Conservation (phyloP, 1,284 basidiomycete species). For the Cutaneotrichosporon dermatis region DNA sequence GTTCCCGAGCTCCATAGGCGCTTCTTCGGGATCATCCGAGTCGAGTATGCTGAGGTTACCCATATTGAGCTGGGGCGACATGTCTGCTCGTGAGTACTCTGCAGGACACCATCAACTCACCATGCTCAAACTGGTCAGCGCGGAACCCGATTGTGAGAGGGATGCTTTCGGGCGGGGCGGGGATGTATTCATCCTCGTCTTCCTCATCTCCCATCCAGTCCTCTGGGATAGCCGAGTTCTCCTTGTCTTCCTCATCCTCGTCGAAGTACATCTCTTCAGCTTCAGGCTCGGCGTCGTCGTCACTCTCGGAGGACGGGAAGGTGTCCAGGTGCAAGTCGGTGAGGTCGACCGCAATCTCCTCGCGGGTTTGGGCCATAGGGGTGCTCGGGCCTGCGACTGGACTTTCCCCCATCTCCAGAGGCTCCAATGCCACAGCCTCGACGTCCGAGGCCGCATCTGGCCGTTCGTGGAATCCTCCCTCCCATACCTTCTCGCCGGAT, state of each 20-base stretch:
- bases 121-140: constrained; percentile 5
- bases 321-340: constrained; percentile 14
- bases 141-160: constrained; percentile 14
- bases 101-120: constrained; percentile 4
- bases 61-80: constrained; percentile 30
- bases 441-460: background rate
- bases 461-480: constrained; percentile 20
- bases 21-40: constrained; percentile 37
- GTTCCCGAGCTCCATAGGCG: constrained; percentile 9
- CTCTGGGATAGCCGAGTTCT: constrained; percentile 29
- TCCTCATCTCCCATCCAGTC: constrained; percentile 7
- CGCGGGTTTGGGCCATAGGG: background rate
- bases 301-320: background rate
- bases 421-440: no score
- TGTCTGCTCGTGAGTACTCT: constrained; percentile 6
- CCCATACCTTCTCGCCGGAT: constrained; percentile 18
- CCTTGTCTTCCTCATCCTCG: constrained; percentile 38
- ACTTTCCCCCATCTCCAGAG: no score
- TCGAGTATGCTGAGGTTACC: constrained; percentile 36
- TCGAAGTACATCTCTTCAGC: background rate
- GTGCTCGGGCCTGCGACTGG: no score
- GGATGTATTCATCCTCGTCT: background rate
- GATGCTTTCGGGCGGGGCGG: constrained; percentile 5
- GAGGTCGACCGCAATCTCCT: constrained; percentile 20
- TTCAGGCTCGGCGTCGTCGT: no score